Evolutionary conservation across 108 stramenopile species (phyloP).

Genomic region (Bacterosira constricta): DNA sequence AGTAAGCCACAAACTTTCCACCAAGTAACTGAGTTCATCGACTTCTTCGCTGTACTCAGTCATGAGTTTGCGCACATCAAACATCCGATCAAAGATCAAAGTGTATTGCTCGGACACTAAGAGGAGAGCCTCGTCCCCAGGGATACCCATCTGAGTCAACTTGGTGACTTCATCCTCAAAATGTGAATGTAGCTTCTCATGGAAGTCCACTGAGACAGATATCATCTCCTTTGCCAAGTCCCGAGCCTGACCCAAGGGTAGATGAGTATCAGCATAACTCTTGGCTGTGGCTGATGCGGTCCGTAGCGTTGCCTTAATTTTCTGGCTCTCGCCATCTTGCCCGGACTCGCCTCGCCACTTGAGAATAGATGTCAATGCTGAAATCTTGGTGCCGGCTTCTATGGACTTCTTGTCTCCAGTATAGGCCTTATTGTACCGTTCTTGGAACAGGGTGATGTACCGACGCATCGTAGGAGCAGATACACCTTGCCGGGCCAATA

Average conservation of each 20-base stretch:
- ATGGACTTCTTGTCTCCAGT: neutral
- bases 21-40: neutral
- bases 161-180: neutral
- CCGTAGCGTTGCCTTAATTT: neutral
- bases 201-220: neutral
- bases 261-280: neutral
- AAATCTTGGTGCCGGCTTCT: neutral
- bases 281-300: neutral
- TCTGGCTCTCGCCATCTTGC: neutral
- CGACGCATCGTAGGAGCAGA: too few relatives aligned
- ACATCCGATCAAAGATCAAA: neutral
- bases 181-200: neutral
- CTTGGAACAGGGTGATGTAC: too few relatives aligned
- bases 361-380: neutral
- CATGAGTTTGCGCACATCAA: neutral
- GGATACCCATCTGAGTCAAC: neutral
- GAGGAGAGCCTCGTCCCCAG: neutral
- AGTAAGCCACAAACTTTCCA: neutral
- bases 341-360: neutral
- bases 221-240: neutral
- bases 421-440: too few relatives aligned
- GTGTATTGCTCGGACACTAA: neutral
- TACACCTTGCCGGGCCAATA: too few relatives aligned
- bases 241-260: neutral
- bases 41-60: neutral